Evolutionary conservation across 345 rosid species (phyloP), one percentile per base, ranked within the genome.

Genomic region (Ceriops tagal): DNA sequence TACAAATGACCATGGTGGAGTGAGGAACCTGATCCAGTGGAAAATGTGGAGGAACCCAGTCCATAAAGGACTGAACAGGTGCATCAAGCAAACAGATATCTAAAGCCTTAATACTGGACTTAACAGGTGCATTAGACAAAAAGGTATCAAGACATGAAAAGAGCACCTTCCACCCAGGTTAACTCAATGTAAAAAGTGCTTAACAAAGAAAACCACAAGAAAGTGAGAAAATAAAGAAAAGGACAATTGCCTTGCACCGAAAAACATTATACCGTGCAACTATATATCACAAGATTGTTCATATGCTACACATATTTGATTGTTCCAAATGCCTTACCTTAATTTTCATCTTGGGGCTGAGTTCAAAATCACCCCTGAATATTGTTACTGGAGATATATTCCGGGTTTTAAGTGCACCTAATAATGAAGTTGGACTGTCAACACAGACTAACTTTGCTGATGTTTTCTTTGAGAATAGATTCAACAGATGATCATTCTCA

Each of bases 281-380:
- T 15, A 51, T 22, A 34, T 49, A 39, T 43, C 19, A 64, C 20
- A 62, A 39, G 5, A 64, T 51, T 34, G 27, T 56, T n/a, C 51
- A 67, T 53, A 56, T 20, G 46, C 59, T 59, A 18, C 27, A 66
- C 8, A 58, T 56, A 20, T 31, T 6, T 24, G 26, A 21, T 22
- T 56, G 16, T 68, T 15, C 35, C 62, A 70, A 75, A 65, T 28
- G 15, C 31, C 73, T 85, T 71, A 88, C 99, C 96, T 88, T 90
- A 71, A 95, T 88, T 81, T 82, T 92, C 92, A 92, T 70, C 46
- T 81, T 63, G 66, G 87, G 77, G 79, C 82, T 73, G 59, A 92
- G 78, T 82, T 95, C 98, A 80, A 92, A 89, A 65, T 85, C 84
- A 58, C 98, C 99, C 81, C 98, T 90, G 77, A 83, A 95, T 64